Evolutionary conservation across 208 protist species (phyloP).

Genomic region (Trypanosoma cruzi): DNA sequence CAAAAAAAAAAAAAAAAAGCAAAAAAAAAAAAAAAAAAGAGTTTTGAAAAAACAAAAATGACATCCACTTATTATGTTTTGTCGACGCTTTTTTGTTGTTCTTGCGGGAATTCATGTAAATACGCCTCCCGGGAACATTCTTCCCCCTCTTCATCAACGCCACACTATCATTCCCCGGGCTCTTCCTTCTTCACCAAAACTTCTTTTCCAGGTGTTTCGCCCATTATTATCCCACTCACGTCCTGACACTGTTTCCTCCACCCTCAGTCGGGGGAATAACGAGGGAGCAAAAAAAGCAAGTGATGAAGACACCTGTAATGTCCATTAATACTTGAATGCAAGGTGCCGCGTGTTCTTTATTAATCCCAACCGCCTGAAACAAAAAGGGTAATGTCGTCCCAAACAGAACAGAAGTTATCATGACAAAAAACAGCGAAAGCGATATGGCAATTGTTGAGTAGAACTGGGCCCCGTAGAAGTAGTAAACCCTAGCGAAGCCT

Average conservation of each 20-base stretch:
- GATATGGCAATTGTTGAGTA: constrained; percentile 38
- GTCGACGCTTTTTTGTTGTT: constrained; percentile 3
- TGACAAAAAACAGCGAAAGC: constrained; percentile 37
- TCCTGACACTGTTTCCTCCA: neutral
- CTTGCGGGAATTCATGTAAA: neutral
- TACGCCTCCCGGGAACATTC: neutral
- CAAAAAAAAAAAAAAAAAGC: neutral
- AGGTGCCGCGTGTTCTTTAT: constrained; percentile 39
- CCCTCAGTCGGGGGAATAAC: constrained; percentile 26
- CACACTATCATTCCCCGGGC: neutral
- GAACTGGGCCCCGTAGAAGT: constrained; percentile 32
- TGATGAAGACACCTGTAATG: constrained; percentile 46
- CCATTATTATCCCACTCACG: neutral
- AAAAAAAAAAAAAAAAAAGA: constrained; percentile 11
- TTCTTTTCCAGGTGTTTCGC: neutral
- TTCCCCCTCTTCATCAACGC: neutral
- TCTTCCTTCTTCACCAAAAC: neutral
- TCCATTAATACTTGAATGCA: constrained; percentile 54
- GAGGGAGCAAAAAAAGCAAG: constrained; percentile 32
- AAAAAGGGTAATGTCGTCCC: constrained; percentile 43
- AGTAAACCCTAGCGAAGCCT: constrained; percentile 39
- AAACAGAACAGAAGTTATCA: constrained; percentile 31
- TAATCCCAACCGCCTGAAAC: constrained; percentile 25
- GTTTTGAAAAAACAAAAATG: constrained; percentile 22
- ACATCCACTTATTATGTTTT: neutral